These are phyloP conservation scores for Juglanconis juglandina DNA, from an alignment of 2,329 filamentous ascomycete species.

Conservation along the genomic window DNA sequence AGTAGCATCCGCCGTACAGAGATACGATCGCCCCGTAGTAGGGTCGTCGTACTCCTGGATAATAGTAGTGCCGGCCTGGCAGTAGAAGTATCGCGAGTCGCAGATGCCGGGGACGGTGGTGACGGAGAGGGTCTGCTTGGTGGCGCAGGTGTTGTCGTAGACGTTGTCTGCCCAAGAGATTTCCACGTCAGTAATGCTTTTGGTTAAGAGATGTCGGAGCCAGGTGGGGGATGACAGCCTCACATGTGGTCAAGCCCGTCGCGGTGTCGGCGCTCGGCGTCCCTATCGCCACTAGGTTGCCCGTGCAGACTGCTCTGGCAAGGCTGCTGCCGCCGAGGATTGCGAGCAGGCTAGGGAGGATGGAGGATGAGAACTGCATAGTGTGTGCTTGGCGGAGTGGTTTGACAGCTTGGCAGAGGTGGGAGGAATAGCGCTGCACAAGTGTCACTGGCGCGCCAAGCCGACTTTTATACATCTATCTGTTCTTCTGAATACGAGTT, in stretches of 20 bases:
- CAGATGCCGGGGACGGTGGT: background rate
- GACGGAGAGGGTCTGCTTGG: conserved; percentile 2
- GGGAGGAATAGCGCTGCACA: no score
- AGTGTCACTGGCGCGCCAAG: no score
- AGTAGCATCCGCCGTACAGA: conserved; percentile 2
- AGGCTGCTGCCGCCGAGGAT: conserved; percentile 9
- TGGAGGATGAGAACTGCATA: conserved; percentile 2
- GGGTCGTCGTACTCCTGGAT: conserved; percentile 12
- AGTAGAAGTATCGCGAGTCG: conserved; percentile 10
- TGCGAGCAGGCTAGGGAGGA: conserved; percentile 1
- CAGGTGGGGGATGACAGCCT: no score
- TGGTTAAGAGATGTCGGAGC: background rate
- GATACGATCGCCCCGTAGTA: conserved; percentile 5
- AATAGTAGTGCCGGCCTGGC: background rate
- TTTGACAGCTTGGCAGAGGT: no score
- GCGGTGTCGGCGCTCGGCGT: background rate
- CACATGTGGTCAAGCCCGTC: conserved; percentile 9
- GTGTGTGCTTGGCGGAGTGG: no score
- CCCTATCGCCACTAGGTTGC: conserved; percentile 6
- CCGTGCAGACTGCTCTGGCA: conserved; percentile 13
- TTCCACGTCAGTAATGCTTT: background rate
- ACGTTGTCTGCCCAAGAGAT: background rate
- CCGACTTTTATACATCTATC: no score
- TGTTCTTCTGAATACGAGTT: no score
- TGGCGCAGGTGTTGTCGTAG: conserved; percentile 11